phyloP scores from a whole-genome alignment of 2,329 filamentous ascomycete species.

The Xylariaceae sp. region DNA sequence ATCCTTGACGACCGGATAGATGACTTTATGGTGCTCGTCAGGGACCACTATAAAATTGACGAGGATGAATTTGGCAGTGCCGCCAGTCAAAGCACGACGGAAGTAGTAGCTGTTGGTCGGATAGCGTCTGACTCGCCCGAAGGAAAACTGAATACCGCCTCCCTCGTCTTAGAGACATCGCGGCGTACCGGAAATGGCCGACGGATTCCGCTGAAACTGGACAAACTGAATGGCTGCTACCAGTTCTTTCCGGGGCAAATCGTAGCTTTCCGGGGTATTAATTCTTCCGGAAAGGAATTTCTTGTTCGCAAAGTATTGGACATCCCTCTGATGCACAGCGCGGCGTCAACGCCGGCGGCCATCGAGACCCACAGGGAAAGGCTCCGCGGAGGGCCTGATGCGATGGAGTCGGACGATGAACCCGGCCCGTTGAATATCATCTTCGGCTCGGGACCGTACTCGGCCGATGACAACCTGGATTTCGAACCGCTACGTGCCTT shows the following conservation, averaged over 20 bases:
- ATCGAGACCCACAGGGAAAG: constrained; percentile 65
- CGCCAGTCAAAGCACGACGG: constrained; percentile 73
- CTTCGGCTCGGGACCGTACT: constrained; percentile 82
- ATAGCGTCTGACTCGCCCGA: constrained; percentile 85
- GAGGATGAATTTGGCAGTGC: constrained; percentile 82
- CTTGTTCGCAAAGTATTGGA: constrained; percentile 70
- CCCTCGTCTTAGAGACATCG: constrained; percentile 82
- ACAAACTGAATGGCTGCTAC: constrained; percentile 56
- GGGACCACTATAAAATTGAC: constrained; percentile 69
- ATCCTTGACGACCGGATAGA: constrained; percentile 94
- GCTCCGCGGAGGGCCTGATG: constrained; percentile 58
- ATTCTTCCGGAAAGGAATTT: constrained; percentile 80
- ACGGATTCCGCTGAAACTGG: constrained; percentile 73
- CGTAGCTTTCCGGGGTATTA: constrained; percentile 78
- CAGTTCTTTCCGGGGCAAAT: constrained; percentile 95
- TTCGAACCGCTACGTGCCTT: constrained; percentile 82
- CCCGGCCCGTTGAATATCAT: constrained; percentile 69
- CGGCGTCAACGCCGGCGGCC: constrained; percentile 61
- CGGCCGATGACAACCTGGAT: constrained; percentile 83
- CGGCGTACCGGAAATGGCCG: constrained; percentile 75
- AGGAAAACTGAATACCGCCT: constrained; percentile 79
- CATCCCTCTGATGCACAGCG: constrained; percentile 66
- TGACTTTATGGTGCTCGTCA: constrained; percentile 70
- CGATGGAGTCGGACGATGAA: constrained; percentile 53
- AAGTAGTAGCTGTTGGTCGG: constrained; percentile 83